Evolutionary conservation across 306 rosid species (phyloP), one percentile per base, ranked within the genome.

Genomic region (Ceratonia siliqua): DNA sequence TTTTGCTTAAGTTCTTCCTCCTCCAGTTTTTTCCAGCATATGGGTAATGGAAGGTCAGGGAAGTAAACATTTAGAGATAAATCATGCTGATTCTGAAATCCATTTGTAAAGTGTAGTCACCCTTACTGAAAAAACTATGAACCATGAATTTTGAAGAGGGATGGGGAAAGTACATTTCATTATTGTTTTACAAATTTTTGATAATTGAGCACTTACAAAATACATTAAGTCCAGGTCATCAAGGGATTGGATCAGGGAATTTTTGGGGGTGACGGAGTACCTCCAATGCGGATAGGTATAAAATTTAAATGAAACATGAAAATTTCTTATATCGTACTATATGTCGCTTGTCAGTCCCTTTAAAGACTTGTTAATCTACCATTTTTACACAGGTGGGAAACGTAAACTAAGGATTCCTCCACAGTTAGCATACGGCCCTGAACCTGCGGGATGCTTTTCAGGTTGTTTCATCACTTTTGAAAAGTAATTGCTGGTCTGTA

Each of bases 401-500:
- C 91, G 93, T 71, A 89, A 92, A 74, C 91, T 95, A 63, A 71
- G 24, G 68, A 90, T 95, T 83, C 98, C 99, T 73, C 94, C 99
- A 14, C 63, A 80, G 33, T 92, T 94, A 71, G 98, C 96, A 21
- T 94, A 94, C 82, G 99, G 99, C 25, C 98, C 99, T 62, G 99
- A 95, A 85, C 99, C 99, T 64, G 99, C 90, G 1, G 97, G 98
- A 17, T 95, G 98, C 83, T 95, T 92, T 84, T 88, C 95, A 85
- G 98, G 99, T 92, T 79, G 33, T 70, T 80, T 55, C 35, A 35
- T 53, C 36, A 48, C 56, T 43, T 64, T 24, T 68, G 18, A 35
- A 33, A 79, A 14, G 57, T 33, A 12, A 22, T 45, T 67, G 18
- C 28, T 42, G 21, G 70, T 22, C 39, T 66, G 21, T 35, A 17